A percentile compares a stretch with the other conserved stretches of the same genome.
Evolutionary conservation across 805 yeast species (phyloP).

Genomic region (Suhomyces pyralidae): DNA sequence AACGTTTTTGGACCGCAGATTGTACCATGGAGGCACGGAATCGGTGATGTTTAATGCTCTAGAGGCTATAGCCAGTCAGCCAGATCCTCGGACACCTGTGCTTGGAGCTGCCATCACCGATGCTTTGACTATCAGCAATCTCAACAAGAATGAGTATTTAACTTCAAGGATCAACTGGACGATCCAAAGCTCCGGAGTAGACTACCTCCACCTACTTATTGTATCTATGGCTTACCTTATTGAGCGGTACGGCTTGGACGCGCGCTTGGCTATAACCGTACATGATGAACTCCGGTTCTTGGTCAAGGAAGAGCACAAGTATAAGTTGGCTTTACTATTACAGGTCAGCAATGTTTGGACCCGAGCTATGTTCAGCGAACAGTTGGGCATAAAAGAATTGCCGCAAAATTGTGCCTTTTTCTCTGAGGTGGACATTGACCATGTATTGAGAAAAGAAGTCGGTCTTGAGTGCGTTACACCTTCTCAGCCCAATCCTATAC

Average conservation of each 20-base stretch:
- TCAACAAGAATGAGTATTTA: conserved; percentile 62
- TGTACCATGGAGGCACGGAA: conserved; percentile 90
- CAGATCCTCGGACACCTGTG: conserved; percentile 82
- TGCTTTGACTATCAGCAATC: conserved; percentile 66
- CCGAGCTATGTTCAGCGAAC: conserved; percentile 90
- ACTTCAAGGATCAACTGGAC: conserved; percentile 97
- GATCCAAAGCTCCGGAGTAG: conserved; percentile 97
- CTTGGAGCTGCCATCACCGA: conserved; percentile 90
- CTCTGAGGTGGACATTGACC: conserved; percentile 89
- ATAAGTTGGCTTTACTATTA: conserved; percentile 73
- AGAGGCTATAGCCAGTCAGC: conserved; percentile 82
- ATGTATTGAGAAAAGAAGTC: conserved; percentile 89
- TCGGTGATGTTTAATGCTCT: conserved; percentile 85
- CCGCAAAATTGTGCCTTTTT: conserved; percentile 97
- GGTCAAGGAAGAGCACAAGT: conserved; percentile 68
- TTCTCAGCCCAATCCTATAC: conserved; percentile 61
- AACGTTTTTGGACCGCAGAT: conserved; percentile 22
- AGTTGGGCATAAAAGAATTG: conserved; percentile 79
- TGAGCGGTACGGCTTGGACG: conserved; percentile 61
- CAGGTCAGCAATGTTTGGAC: conserved; percentile 96
- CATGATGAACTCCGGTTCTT: conserved; percentile 93
- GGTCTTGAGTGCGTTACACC: conserved; percentile 88
- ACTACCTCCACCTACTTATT: conserved; percentile 80
- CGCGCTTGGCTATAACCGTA: conserved; percentile 80
- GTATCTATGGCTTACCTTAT: conserved; percentile 84